phyloP scores from a whole-genome alignment of 768 basidiomycete species.

The Serendipita vermifera region DNA sequence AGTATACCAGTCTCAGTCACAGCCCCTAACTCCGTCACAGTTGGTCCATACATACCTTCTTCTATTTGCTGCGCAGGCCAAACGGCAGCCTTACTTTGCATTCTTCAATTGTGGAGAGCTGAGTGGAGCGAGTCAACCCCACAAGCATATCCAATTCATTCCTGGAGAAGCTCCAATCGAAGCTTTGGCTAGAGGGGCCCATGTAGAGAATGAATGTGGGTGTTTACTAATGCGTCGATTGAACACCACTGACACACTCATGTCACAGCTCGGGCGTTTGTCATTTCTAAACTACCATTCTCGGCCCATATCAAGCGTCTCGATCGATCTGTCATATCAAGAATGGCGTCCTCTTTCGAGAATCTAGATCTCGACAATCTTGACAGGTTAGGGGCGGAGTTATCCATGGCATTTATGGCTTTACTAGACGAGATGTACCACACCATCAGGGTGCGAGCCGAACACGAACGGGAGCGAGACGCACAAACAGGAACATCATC shows the following conservation, averaged over 20 bases:
- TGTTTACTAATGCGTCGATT: slow-evolving; percentile 19
- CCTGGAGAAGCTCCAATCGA: slow-evolving; percentile 62
- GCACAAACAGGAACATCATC: slow-evolving; percentile 22
- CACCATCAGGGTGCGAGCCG: slow-evolving; percentile 20
- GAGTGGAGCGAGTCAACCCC: slow-evolving; percentile 80
- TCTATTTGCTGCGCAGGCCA: slow-evolving; percentile 51
- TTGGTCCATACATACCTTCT: slow-evolving; percentile 66
- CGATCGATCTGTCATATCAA: neutral
- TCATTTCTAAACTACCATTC: slow-evolving; percentile 54
- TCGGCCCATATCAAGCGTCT: slow-evolving; percentile 68
- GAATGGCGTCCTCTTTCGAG: neutral
- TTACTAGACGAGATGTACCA: slow-evolving; percentile 3
- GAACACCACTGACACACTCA: neutral
- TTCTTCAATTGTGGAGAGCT: slow-evolving; percentile 87
- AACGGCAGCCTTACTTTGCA: slow-evolving; percentile 50
- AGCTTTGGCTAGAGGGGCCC: slow-evolving; percentile 42
- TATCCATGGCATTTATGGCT: neutral
- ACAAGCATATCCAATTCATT: slow-evolving; percentile 52
- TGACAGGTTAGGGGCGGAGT: neutral
- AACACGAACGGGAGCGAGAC: neutral
- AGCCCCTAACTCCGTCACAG: slow-evolving; percentile 67
- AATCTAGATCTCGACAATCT: neutral
- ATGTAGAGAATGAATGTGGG: slow-evolving; percentile 43
- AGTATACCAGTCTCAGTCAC: slow-evolving; percentile 69
- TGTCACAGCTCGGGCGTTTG: slow-evolving; percentile 54